These are phyloP conservation scores for Coemansia sp. DNA, from an alignment of 192 early-diverging fungal genomes.

Conservation along the genomic window DNA sequence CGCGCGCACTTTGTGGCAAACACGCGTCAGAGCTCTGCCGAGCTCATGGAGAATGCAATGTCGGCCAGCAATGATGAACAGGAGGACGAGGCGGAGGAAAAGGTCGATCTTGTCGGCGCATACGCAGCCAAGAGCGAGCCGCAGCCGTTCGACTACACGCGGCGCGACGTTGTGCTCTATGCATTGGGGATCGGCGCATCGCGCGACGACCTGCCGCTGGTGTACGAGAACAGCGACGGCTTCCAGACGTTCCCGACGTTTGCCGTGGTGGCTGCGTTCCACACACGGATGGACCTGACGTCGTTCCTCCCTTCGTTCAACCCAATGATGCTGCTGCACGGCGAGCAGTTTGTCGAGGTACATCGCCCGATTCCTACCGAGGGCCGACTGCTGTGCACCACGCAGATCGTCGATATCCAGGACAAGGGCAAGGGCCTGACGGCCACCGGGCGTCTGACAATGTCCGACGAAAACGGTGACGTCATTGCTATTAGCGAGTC, in stretches of 20 bases:
- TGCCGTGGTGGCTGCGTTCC: conserved; percentile 85
- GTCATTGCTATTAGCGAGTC: conserved; percentile 84
- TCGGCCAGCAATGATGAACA: conserved; percentile 9
- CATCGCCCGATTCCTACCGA: conserved; percentile 83
- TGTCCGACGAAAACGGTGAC: conserved; percentile 72
- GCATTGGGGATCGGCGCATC: conserved; percentile 92
- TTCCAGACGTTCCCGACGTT: conserved; percentile 91
- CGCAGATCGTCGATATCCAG: conserved; percentile 86
- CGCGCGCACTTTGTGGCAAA: conserved; percentile 77
- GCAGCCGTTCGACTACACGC: conserved; percentile 70
- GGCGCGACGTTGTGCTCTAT: conserved; percentile 91
- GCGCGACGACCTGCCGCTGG: conserved; percentile 79
- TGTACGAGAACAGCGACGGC: conserved; percentile 88
- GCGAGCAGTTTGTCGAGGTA: conserved; percentile 94
- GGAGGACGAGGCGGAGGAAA: conserved; percentile 35
- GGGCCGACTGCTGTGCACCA: conserved; percentile 74
- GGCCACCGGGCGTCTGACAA: conserved; percentile 78
- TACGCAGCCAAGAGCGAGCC: conserved; percentile 59
- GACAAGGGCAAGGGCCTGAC: conserved; percentile 97
- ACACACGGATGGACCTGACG: conserved; percentile 60
- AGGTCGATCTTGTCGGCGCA: conserved; percentile 66
- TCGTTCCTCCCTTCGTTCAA: conserved; percentile 69
- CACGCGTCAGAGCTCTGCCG: conserved; percentile 44
- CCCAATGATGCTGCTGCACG: conserved; percentile 97
- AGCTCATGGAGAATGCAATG: conserved; percentile 59